These are phyloP conservation scores for Anthracocystis walkeri DNA, from an alignment of 1,284 basidiomycete species.

Conservation along the genomic window DNA sequence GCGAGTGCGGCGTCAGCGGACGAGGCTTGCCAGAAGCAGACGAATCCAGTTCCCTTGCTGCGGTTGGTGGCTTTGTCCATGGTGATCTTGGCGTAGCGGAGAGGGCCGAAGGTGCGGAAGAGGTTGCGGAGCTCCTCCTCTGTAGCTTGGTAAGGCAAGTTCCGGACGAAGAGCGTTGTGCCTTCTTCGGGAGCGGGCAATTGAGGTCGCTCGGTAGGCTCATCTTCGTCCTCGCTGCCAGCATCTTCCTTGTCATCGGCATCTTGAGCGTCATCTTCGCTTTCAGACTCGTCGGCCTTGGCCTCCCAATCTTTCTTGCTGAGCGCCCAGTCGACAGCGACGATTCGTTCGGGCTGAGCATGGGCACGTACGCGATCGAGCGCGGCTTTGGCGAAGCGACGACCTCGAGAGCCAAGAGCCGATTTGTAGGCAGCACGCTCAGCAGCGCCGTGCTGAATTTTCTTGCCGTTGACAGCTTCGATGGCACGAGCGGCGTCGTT, in stretches of 20 bases:
- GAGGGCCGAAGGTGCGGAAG: conserved; percentile 80
- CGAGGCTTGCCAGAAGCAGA: conserved; percentile 94
- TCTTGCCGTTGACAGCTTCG: conserved; percentile 83
- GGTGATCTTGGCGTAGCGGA: conserved; percentile 93
- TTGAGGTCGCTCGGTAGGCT: conserved; percentile 56
- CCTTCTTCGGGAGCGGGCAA: conserved; percentile 72
- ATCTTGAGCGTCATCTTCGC: conserved; percentile 71
- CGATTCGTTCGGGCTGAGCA: conserved; percentile 74
- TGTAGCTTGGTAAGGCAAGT: conserved; percentile 86
- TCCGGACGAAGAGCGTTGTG: conserved; percentile 93
- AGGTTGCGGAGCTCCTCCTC: conserved; percentile 65
- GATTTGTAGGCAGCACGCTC: conserved; percentile 76
- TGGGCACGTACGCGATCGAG: conserved; percentile 48
- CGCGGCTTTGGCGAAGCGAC: conserved; percentile 75
- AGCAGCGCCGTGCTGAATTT: conserved; percentile 78
- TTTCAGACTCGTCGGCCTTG: conserved; percentile 71
- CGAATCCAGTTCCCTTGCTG: conserved; percentile 94
- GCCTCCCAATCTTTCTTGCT: conserved; percentile 93
- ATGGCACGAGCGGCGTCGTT: conserved; percentile 88
- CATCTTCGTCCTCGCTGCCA: conserved; percentile 67
- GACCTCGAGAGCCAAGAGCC: conserved; percentile 75
- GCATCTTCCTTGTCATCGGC: conserved; percentile 59
- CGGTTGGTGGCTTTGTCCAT: conserved; percentile 85
- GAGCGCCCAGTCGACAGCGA: conserved; percentile 96
- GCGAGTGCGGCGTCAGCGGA: conserved; percentile 87